phyloP scores from a whole-genome alignment of 768 basidiomycete genomes.

The Tylopilus intermedius region DNA sequence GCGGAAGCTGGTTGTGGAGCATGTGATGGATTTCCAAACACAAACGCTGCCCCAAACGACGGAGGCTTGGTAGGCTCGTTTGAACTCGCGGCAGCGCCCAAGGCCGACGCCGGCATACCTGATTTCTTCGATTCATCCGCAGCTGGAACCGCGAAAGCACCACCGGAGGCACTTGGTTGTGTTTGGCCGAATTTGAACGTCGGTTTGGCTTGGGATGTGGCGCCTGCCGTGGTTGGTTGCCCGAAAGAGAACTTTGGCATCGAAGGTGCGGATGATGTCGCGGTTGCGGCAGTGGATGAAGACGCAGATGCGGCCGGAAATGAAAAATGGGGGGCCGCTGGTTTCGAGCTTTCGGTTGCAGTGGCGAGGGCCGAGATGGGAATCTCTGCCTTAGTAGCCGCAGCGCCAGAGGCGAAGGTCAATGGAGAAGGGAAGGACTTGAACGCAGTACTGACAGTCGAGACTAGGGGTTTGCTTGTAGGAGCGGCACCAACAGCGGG shows the following conservation, averaged over 20 bases:
- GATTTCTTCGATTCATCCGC: constrained; percentile 25
- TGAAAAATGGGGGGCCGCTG: constrained; percentile 19
- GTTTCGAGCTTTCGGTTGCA: constrained; percentile 9
- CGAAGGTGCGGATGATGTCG: constrained; percentile 9
- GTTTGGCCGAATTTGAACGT: constrained; percentile 20
- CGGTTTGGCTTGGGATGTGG: constrained; percentile 19
- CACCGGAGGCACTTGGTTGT: constrained; percentile 23
- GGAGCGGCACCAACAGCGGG: constrained; percentile 5
- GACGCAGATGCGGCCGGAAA: constrained; percentile 15
- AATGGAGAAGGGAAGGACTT: not conserved
- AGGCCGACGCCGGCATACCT: constrained; percentile 18
- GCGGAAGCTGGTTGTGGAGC: constrained; percentile 11
- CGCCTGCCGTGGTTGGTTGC: constrained; percentile 8
- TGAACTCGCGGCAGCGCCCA: constrained; percentile 13
- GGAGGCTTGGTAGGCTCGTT: constrained; percentile 25
- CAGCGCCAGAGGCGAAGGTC: constrained; percentile 9
- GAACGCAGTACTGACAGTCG: constrained; percentile 17
- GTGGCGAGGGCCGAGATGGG: not conserved
- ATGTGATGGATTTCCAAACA: constrained; percentile 21
- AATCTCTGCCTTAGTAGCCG: constrained; percentile 6
- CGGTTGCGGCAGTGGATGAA: not conserved
- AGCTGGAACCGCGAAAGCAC: constrained; percentile 8
- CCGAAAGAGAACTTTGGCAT: constrained; percentile 26
- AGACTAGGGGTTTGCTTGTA: constrained; percentile 10
- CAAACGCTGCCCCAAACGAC: constrained; percentile 11